Conservation (phyloP, 495 filamentous ascomycete genomes). For the Aspergillus sclerotioniger region DNA sequence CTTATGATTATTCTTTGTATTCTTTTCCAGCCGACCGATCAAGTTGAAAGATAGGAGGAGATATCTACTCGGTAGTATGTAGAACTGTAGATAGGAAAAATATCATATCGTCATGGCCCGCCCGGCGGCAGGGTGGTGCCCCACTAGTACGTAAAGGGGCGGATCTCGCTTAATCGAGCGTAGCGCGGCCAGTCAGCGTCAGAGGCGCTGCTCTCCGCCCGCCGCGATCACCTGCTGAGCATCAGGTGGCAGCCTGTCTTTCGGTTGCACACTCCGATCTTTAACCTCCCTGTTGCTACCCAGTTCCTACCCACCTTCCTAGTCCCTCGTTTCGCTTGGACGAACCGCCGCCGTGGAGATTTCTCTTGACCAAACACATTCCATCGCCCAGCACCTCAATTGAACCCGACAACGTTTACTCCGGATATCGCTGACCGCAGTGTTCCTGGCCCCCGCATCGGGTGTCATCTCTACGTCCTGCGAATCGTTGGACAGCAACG, state of each 20-base stretch:
- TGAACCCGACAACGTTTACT: background rate
- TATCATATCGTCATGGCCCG: background rate
- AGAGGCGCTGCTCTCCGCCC: conserved; percentile 20
- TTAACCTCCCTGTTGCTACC: background rate
- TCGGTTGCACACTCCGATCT: background rate
- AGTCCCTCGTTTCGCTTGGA: background rate
- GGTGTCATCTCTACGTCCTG: conserved; percentile 5
- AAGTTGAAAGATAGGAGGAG: no score
- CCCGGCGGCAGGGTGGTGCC: no score
- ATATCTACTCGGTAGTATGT: background rate
- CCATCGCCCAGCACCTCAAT: background rate
- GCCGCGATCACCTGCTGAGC: conserved; percentile 18
- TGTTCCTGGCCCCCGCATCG: conserved; percentile 36
- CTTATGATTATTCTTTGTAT: no score
- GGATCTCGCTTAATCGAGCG: conserved; percentile 17
- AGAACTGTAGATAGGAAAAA: background rate
- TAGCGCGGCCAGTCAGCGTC: conserved; percentile 16
- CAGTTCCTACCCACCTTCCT: background rate
- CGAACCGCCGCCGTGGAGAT: background rate
- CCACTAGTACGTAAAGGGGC: background rate
- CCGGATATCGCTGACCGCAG: conserved; percentile 3
- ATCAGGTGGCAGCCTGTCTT: conserved; percentile 28
- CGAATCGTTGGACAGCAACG: no score
- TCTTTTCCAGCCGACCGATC: no score
- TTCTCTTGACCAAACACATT: background rate